Conservation (phyloP, 441 rosid species). For the Adansonia madagascariensis region DNA sequence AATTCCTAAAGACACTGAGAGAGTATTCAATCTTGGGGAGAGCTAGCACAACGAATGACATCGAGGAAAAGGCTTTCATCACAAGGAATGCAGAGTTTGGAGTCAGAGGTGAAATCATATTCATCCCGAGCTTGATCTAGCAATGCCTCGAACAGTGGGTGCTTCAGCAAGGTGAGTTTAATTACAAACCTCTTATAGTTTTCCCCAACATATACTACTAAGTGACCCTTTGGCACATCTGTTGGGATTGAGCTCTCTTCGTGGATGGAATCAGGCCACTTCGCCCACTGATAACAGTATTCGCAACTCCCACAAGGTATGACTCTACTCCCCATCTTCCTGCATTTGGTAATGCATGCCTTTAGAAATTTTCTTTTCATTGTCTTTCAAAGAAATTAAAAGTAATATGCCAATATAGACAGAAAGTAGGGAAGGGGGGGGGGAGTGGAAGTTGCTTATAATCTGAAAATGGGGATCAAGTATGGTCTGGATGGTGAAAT, state of each 20-base stretch:
- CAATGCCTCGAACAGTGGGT: conserved; percentile 81
- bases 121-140: conserved; percentile 78
- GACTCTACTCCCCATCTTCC: conserved; percentile 51
- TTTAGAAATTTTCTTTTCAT: conserved; percentile 49
- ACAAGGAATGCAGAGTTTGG: conserved; percentile 87
- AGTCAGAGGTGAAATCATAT: conserved; percentile 61
- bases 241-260: conserved; percentile 60
- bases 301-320: conserved; percentile 58
- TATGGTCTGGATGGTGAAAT: conserved; percentile 25
- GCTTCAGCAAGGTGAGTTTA: conserved; percentile 63
- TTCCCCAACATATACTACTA: conserved; percentile 87
- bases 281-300: conserved; percentile 49
- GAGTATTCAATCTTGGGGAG: conserved; percentile 43
- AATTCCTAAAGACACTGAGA: conserved; percentile 39
- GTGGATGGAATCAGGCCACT: conserved; percentile 39
- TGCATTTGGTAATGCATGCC: conserved; percentile 60
- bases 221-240: conserved; percentile 91
- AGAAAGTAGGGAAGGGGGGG: background rate
- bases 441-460: background rate
- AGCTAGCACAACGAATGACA: conserved; percentile 61
- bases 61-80: conserved; percentile 73
- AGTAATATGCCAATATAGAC: background rate
- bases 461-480: background rate
- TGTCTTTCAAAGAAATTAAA: background rate
- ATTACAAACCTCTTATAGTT: conserved; percentile 69